Base-by-base conservation (phyloP, 345 rosid species). In the Aurinia saxatilis region DNA sequence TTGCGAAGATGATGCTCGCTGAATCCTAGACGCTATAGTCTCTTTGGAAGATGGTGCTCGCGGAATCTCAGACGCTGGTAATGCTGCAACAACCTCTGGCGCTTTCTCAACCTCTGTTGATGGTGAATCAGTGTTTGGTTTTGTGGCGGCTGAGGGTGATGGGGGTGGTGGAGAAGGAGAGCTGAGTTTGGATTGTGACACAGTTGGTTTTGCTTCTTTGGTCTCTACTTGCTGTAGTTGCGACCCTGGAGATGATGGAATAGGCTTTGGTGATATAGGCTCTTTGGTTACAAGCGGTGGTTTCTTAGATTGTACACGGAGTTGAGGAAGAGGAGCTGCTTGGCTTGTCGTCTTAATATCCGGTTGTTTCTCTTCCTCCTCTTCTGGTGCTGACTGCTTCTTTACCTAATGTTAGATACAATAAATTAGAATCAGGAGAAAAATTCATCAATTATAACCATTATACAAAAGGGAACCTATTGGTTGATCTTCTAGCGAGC, bases 11-110 rank as follows among this genome's bases (percentile, higher is more conserved):
- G 65, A 1, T 7, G 65, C 60, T 49, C 69, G 59, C 67, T 79
- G 74, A 46, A 75, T 65, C 60, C 51, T 14, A 34, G 61, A 72
- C 37, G 82, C 68, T 3, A 80, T 25, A 0, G 77, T 79, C 67
- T 82, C 95, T 52, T 82, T 82, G 0, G 81, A 44, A 15, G 92
- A 73, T 49, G 65, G 1, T 7, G 65, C 60, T 49, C 69, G 59
- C 65, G 78, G 73, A 42, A 74, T 63, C 57, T 54, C 16, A 34
- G 61, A 71, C 37, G 81, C 68, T 33, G 95, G 66, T 17, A 66
- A 60, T 13, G 35, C 72, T 11, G 70, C 74, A 66, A 77, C 88
- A 21, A 27, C 64, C 78, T 77, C 73, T 79, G 70, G 64, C 40
- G 72, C 75, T 66, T 52, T 53, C 29, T 82, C 88, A 57, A 62